A percentile compares a stretch with the other conserved stretches of the same genome.
phyloP scores from a whole-genome alignment of 2,329 filamentous ascomycete genomes.

The Aspergillus puulaauensis region DNA sequence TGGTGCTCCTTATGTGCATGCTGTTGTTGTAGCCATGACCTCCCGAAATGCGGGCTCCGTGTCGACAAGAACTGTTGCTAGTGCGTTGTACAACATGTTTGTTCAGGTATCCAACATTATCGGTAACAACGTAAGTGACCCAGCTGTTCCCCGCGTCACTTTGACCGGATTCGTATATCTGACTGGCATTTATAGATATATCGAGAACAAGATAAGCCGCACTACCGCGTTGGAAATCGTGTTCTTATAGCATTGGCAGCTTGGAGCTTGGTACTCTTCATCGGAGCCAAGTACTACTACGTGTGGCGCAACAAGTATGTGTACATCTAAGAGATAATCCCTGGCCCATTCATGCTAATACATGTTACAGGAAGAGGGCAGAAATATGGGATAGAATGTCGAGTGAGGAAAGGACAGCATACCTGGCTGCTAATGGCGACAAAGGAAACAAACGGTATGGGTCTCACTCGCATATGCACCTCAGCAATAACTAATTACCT shows the following conservation, averaged over 20 bases:
- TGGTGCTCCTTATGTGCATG: conserved; percentile 60
- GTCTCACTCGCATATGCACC: not conserved
- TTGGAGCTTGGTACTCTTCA: conserved; percentile 51
- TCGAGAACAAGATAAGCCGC: conserved; percentile 54
- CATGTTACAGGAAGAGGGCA: conserved; percentile 28
- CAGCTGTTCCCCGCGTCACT: not conserved
- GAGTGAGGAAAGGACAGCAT: conserved; percentile 36
- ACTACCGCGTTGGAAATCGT: conserved; percentile 59
- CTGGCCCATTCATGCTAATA: conserved; percentile 5
- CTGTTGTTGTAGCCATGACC: conserved; percentile 50
- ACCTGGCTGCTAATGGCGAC: conserved; percentile 39
- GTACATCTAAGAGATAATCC: not conserved
- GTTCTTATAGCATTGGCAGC: conserved; percentile 55
- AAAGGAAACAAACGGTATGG: conserved; percentile 45
- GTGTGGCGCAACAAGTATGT: conserved; percentile 41
- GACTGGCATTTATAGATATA: conserved; percentile 49
- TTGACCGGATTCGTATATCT: not conserved
- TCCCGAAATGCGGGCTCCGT: conserved; percentile 46
- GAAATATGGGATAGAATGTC: conserved; percentile 43
- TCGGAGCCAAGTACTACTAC: conserved; percentile 45
- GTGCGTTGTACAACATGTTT: conserved; percentile 49
- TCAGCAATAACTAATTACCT: not conserved
- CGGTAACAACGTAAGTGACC: conserved; percentile 34
- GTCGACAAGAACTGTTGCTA: conserved; percentile 43
- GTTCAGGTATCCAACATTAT: conserved; percentile 46